phyloP scores from a whole-genome alignment of 345 rosid genomes.

The Lepidium africanum region DNA sequence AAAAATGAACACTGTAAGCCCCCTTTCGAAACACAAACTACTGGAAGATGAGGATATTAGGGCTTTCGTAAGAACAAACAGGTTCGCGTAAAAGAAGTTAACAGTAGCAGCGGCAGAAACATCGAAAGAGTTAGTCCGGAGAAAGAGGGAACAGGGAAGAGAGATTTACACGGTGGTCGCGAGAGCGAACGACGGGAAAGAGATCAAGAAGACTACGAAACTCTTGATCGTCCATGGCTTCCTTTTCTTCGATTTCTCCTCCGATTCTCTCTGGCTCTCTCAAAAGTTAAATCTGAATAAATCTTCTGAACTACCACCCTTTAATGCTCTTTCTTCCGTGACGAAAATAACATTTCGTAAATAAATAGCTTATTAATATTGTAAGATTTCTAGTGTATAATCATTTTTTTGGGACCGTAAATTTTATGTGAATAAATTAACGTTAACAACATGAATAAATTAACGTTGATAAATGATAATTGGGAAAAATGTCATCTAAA shows the following conservation, averaged over 20 bases:
- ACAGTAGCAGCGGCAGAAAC: background rate
- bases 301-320: background rate
- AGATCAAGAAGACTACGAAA: slow-evolving; percentile 65
- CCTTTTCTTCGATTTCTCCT: background rate
- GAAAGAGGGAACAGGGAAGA: background rate
- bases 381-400: no score
- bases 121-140: background rate
- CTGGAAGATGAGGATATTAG: background rate
- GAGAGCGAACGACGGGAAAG: slow-evolving; percentile 79
- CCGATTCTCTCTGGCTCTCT: slow-evolving; percentile 2
- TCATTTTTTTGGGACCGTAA: no score
- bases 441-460: no score
- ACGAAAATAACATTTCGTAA: background rate
- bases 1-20: background rate
- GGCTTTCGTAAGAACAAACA: background rate
- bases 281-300: background rate
- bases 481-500: no score
- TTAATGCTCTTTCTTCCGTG: background rate
- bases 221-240: slow-evolving; percentile 68
- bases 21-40: background rate
- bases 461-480: no score
- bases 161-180: slow-evolving; percentile 47
- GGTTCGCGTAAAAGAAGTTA: background rate
- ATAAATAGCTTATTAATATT: no score
- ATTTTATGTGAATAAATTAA: no score